Base-by-base conservation (phyloP, 2,329 filamentous ascomycete genomes). In the Cladosporium austrohemisphaericum region DNA sequence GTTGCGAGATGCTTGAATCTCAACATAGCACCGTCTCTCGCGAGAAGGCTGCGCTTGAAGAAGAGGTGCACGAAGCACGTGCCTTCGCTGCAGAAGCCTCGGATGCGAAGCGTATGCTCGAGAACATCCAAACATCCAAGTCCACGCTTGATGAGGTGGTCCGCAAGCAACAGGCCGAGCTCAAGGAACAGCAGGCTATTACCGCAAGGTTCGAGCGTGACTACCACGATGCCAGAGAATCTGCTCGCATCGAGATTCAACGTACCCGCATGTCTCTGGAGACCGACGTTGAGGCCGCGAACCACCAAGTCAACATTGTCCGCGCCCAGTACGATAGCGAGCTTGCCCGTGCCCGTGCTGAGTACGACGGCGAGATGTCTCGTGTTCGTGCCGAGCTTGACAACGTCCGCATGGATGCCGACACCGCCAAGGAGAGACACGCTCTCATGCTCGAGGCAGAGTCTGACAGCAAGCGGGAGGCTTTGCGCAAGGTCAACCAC, bases 381-480 rank as follows among this genome's bases (percentile, higher is more conserved):
- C 84, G 83, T 60, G 72, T 90, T 23, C 83, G 88, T 46, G 72
- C 78, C 16, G 87, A 95, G 64, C 72, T 95, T 32, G 44, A 47
- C 33, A 47, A 36, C n/a, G 78, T 86, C 50, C 85, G 79, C 62
- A 76, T 93, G 62, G 89, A 95, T 55, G 80, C 84, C 8, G 88
- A 95, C 61, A 90, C 86, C 3, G 78, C 83, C 49, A 90, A 86
- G 65, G 88, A 85, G 16, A 86, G 85, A 59, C 84, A 87, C 58
- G 89, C 95, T 63, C 85, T 93, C 73, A 77, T 93, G 46, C 76
- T 95, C 9, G 87, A 95, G 66, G 88, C 93, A 57, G 85, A 85
- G 18, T 80, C 87, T 52, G 80, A 81, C 52, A 81, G 79, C 13
- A 88, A 85, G 69, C 76, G 79, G 47, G 73, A 77, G 56, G 76